Evolutionary conservation across 2,329 filamentous ascomycete species (phyloP).

Genomic region (Rugonectria rugulosa): DNA sequence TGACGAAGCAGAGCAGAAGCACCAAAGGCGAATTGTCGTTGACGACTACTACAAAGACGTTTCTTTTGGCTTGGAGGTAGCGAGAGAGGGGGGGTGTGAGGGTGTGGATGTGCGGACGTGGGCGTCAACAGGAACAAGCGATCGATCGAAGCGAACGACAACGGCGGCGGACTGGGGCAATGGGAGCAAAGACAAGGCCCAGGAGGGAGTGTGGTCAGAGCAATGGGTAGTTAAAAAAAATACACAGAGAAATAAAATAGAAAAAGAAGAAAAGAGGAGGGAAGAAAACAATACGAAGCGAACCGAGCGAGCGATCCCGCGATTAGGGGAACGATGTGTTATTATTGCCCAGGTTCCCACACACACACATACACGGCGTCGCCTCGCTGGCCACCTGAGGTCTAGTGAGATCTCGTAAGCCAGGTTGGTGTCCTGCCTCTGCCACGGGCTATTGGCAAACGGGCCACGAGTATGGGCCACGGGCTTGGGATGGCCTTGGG

Average conservation of each 20-base stretch:
- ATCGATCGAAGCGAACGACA: constrained; percentile 13
- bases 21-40: constrained; percentile 12
- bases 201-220: constrained; percentile 8
- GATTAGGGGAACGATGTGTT: constrained; percentile 27
- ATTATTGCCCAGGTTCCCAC: constrained; percentile 27
- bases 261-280: not conserved
- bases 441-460: constrained; percentile 14
- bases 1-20: not conserved
- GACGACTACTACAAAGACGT: not conserved
- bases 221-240: not conserved
- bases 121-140: not conserved
- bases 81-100: not conserved
- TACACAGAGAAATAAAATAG: not conserved
- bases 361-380: constrained; percentile 27
- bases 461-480: constrained; percentile 13
- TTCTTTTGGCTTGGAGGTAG: not conserved
- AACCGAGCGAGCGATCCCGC: constrained; percentile 16
- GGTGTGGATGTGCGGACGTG: not conserved
- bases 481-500: constrained; percentile 7
- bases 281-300: constrained; percentile 15
- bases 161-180: constrained; percentile 1
- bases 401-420: constrained; percentile 35
- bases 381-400: constrained; percentile 27
- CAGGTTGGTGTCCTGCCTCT: constrained; percentile 14
- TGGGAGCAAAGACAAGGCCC: not conserved